phyloP scores from a whole-genome alignment of 148 eudicot genomes.

The Camellia granthamiana region DNA sequence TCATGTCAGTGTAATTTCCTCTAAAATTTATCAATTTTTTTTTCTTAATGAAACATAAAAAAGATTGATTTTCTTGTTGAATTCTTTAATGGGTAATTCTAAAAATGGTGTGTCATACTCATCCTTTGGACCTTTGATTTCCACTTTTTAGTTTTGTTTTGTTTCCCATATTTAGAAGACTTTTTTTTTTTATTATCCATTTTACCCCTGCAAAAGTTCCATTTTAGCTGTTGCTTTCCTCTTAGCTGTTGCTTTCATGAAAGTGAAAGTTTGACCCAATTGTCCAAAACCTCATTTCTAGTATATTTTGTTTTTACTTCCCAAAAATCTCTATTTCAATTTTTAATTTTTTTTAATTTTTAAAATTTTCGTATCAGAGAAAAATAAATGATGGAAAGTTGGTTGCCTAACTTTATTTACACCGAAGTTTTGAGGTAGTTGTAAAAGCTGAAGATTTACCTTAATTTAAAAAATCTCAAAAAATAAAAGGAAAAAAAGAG shows the following conservation, averaged over 20 bases:
- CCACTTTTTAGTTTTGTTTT: conserved; percentile 33
- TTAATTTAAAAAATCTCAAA: not conserved
- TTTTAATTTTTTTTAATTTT: not conserved
- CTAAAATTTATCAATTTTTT: not conserved
- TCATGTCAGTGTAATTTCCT: not conserved
- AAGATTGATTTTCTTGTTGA: conserved; percentile 13
- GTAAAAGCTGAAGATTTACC: not conserved
- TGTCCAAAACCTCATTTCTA: conserved; percentile 14
- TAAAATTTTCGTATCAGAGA: not conserved
- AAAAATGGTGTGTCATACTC: conserved; percentile 11
- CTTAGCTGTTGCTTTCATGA: conserved; percentile 76
- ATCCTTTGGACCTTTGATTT: conserved; percentile 16
- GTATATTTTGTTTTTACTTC: conserved; percentile 25
- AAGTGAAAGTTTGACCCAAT: conserved; percentile 62
- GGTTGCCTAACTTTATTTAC: conserved; percentile 21
- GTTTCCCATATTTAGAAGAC: conserved; percentile 37
- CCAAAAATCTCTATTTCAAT: not conserved
- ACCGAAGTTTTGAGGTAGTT: not conserved
- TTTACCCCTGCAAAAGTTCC: conserved; percentile 32
- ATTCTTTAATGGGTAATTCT: conserved; percentile 8
- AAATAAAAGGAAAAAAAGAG: too few relatives aligned
- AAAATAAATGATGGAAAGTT: conserved; percentile 2
- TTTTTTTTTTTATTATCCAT: conserved; percentile 9
- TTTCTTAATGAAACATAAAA: not conserved
- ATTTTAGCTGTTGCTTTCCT: conserved; percentile 68